Evolutionary conservation across 257 asterid genomes (phyloP), one percentile per base, ranked within the genome.

Genomic region (Fraxinus quadrangulata): DNA sequence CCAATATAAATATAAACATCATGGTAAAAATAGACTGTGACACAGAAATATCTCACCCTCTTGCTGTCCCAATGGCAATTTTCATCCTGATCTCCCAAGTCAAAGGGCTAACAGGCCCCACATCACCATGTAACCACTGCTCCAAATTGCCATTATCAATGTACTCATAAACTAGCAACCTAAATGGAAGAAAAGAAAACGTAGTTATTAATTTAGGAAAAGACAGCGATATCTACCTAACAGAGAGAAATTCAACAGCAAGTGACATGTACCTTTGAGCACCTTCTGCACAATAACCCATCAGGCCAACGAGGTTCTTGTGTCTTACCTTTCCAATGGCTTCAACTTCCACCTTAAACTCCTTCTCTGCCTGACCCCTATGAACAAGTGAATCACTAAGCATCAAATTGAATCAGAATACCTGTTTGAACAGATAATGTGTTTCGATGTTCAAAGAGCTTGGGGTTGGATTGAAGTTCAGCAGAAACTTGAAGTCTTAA

Each of bases 311-410:
- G 42, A 96, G 97, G 88, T 96, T 96, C 85, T 96, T 96, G 89
- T 96, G 99, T 83, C 92, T 92, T 80, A 93, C 98, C 89, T 91
- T 91, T 63, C 99, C 98, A 84, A 96, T 93, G 82, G 98, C 98
- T 84, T 96, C 99, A 81, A 96, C 99, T 87, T 96, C 98, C 79
- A 93, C 98, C 86, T 88, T 96, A 73, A 96, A 93, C 81, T 96
- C 99, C 84, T 89, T 89, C 89, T 90, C 97, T 49, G 97, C 98
- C 84, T 96, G 98, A 54, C 99, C 99, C 93, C 99, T 96, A 81
- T 45, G 37, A 37, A 79, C 72, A 77, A 78, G 66, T 39, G 70
- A 45, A 75, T 37, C 70, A 77, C 30, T 70, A 24, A 34, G 69
- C 75, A 76, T 73, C 70, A 51, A 71, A 19, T 56, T 66, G 68